phyloP scores from a whole-genome alignment of 169 alveolate genomes.

The Cryptosporidium muris region DNA sequence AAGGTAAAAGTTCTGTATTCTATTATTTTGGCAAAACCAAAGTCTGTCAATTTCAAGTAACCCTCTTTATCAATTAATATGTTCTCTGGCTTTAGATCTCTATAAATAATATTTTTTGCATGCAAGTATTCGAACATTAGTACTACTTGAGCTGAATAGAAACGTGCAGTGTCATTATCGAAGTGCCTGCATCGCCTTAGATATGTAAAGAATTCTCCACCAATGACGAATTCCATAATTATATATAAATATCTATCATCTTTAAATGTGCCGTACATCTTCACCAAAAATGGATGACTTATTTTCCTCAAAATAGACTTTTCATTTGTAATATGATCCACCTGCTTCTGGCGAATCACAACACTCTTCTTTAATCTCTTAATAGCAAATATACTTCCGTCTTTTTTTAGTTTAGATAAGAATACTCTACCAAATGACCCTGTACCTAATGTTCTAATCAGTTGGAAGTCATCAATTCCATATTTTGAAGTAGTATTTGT shows the following conservation, averaged over 20 bases:
- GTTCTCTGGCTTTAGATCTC: conserved; percentile 97
- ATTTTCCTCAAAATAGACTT: conserved; percentile 89
- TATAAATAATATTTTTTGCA: conserved; percentile 88
- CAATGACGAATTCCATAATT: conserved; percentile 88
- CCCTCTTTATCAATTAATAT: conserved; percentile 96
- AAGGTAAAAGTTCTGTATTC: conserved; percentile 97
- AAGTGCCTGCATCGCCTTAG: conserved; percentile 90
- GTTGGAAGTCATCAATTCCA: conserved; percentile 66
- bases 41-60: conserved; percentile 97
- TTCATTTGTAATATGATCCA: conserved; percentile 95
- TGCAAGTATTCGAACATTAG: conserved; percentile 95
- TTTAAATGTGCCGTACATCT: conserved; percentile 82
- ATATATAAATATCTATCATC: conserved; percentile 78
- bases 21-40: conserved; percentile 99
- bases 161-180: conserved; percentile 91
- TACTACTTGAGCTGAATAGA: conserved; percentile 94
- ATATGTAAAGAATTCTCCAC: conserved; percentile 95
- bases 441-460: conserved; percentile 70
- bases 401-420: conserved; percentile 81
- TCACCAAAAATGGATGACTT: conserved; percentile 94
- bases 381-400: conserved; percentile 78
- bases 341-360: conserved; percentile 84
- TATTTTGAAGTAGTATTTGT: conserved; percentile 25
- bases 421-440: conserved; percentile 95
- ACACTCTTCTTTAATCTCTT: conserved; percentile 83